Base-by-base conservation (phyloP, 148 eudicot species). In the Rhododendron ovatum region DNA sequence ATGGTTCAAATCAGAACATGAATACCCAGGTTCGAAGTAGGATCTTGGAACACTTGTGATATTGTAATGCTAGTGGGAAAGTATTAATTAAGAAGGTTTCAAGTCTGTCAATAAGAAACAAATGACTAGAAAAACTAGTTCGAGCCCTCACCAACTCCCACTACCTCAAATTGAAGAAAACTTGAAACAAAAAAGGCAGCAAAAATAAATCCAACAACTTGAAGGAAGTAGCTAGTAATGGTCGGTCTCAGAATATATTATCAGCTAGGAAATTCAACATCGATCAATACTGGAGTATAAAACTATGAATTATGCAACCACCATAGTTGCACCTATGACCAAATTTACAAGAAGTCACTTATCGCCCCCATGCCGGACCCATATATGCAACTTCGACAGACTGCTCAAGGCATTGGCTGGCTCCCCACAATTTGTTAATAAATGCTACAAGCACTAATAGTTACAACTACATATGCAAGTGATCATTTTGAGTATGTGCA, bases 121-220 rank as follows among this genome's bases (percentile, higher is more conserved):
- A 55, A 87, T 87, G 76, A 80, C 57, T 33, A 80, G 41, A 7
- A 78, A 71, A 50, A 65, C 80, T 33, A 85, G 80, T 17, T 67
- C 14, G 48, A 69, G 41, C 80, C 79, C 57, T 69, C 86, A 59
- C 89, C 67, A 81, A 84, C 82, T 86, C 43, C 75, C 84, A 86
- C 24, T 67, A 48, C 57, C 50, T 75, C 84, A 26, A 79, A 67
- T 75, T 14, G 75, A 51, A 79, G 20, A 84, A 76, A 80, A 83
- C 84, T 79, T 89, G 41, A 53, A 37, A 20, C 77, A 30, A 35
- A 45, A 45, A 79, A 57, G 55, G 75, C 47, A 8, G 24, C 15
- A 50, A 4, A 45, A 47, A 82, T 50, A 85, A 88, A 57, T 80
- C 63, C 88, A 85, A 78, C 57, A 53, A 76, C 37, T 39, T 5